Conservation (phyloP, 2,329 filamentous ascomycete genomes). For the Colletotrichum chlorophyti region DNA sequence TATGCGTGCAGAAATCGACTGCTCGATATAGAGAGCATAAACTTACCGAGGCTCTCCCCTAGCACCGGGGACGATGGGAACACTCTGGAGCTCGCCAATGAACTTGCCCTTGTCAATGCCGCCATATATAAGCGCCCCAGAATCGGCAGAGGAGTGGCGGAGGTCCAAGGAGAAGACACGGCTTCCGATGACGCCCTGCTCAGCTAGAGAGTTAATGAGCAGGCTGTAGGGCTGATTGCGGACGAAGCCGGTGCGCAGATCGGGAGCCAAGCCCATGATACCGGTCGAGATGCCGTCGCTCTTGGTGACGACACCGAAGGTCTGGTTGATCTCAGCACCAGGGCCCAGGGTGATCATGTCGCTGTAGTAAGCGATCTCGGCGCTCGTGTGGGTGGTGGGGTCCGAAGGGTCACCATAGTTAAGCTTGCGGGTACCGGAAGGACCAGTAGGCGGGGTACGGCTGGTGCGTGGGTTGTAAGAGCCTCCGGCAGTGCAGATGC, state of each 20-base stretch:
- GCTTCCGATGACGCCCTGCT: constrained; percentile 54
- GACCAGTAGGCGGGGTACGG: constrained; percentile 43
- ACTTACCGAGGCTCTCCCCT: constrained; percentile 39
- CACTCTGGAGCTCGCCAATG: constrained; percentile 50
- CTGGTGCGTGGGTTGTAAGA: constrained; percentile 52
- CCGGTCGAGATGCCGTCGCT: constrained; percentile 57
- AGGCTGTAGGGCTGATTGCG: constrained; percentile 54
- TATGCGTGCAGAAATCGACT: not conserved
- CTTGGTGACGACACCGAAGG: constrained; percentile 54
- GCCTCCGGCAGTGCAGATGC: constrained; percentile 49
- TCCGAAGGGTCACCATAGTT: constrained; percentile 48
- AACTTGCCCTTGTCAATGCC: constrained; percentile 61
- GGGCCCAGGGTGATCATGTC: constrained; percentile 55
- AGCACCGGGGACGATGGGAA: constrained; percentile 48
- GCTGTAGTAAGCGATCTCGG: constrained; percentile 51
- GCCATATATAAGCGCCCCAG: constrained; percentile 60
- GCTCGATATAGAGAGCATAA: not conserved
- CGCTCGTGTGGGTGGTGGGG: constrained; percentile 42
- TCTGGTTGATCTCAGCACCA: constrained; percentile 47
- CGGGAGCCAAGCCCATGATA: constrained; percentile 58
- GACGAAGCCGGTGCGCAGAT: constrained; percentile 46
- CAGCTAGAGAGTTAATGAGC: constrained; percentile 56
- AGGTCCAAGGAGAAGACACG: constrained; percentile 60
- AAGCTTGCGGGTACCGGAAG: constrained; percentile 45
- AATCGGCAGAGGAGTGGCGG: constrained; percentile 48